A percentile compares a stretch with the other conserved stretches of the same genome.
phyloP scores from a whole-genome alignment of 805 yeast genomes.

The Nakazawaea ishiwadae region DNA sequence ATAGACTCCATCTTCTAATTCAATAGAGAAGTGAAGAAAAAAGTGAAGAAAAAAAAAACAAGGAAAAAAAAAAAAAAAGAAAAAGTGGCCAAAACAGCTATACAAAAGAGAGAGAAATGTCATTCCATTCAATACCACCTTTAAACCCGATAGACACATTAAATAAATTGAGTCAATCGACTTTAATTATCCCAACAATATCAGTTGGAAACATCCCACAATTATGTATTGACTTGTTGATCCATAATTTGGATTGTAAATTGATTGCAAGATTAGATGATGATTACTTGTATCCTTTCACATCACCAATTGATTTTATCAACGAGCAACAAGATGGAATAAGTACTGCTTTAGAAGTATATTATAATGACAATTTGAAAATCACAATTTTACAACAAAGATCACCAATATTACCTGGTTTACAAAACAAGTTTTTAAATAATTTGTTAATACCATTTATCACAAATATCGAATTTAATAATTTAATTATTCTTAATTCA shows the following conservation, averaged over 20 bases:
- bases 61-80: too few relatives aligned
- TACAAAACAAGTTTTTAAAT: constrained; percentile 41
- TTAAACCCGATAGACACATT: constrained; percentile 20
- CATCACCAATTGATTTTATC: constrained; percentile 65
- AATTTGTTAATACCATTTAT: constrained; percentile 51
- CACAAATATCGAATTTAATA: constrained; percentile 30
- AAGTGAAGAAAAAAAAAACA: neutral
- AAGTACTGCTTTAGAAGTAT: constrained; percentile 66
- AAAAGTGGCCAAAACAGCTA: neutral
- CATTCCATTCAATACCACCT: constrained; percentile 20
- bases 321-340: constrained; percentile 24
- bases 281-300: constrained; percentile 69
- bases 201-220: constrained; percentile 92
- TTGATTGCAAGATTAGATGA: constrained; percentile 57
- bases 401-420: constrained; percentile 76
- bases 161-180: constrained; percentile 25
- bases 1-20: too few relatives aligned
- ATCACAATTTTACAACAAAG: constrained; percentile 73
- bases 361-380: constrained; percentile 33
- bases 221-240: constrained; percentile 64
- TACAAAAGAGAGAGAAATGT: constrained; percentile 24
- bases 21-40: too few relatives aligned
- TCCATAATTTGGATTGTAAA: constrained; percentile 53
- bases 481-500: constrained; percentile 64
- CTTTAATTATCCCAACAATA: constrained; percentile 71